Conservation (phyloP, 2,329 filamentous ascomycete species). For the Colletotrichum chrysophilum region DNA sequence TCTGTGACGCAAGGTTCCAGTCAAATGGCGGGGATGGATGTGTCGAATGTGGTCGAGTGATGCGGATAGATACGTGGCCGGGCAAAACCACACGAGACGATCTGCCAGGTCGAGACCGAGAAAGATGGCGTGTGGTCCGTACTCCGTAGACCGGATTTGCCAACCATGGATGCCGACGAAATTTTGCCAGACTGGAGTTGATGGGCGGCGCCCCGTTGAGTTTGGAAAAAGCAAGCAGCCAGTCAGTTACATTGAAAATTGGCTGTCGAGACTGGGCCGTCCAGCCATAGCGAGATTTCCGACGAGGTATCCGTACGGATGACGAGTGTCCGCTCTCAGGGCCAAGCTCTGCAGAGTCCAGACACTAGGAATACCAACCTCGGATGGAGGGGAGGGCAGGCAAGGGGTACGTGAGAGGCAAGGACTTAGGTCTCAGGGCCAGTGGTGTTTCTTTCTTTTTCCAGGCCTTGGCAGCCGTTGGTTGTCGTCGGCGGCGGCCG, state of each 20-base stretch:
- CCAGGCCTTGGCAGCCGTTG: slow-evolving; percentile 17
- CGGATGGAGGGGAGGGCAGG: neutral
- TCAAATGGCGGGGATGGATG: neutral
- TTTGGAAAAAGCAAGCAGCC: neutral
- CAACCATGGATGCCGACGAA: neutral
- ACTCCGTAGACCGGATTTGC: neutral
- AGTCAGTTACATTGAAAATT: neutral
- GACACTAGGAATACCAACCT: neutral
- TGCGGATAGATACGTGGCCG: neutral
- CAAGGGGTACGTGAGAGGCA: neutral
- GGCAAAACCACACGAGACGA: neutral
- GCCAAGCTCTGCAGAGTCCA: neutral
- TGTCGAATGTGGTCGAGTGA: neutral
- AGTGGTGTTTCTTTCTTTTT: slow-evolving; percentile 17
- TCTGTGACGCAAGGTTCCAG: neutral
- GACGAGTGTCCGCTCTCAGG: neutral
- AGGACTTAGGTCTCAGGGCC: neutral
- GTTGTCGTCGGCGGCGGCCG: slow-evolving; percentile 9
- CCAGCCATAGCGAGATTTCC: neutral
- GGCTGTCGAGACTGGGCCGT: neutral
- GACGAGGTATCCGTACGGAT: neutral
- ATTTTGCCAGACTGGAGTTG: neutral
- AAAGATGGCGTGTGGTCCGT: neutral
- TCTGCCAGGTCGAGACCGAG: neutral
- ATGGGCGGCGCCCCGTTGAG: neutral